Conservation (phyloP, 1,284 basidiomycete genomes). For the Malassezia japonica region DNA sequence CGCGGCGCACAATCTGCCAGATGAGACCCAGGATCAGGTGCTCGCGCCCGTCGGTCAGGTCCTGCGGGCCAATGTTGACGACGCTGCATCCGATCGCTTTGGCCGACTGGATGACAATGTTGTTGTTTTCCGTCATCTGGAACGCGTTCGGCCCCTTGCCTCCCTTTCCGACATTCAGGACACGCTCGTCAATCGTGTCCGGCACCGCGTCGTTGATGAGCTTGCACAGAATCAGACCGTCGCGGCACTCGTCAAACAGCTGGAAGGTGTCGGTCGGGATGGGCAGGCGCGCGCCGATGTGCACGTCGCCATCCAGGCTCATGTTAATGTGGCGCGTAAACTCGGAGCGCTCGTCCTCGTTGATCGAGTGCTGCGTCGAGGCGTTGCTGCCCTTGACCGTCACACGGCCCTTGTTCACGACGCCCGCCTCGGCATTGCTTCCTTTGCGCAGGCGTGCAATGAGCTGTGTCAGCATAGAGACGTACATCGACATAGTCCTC, state of each 20-base stretch:
- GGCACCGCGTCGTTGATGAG: slow-evolving; percentile 98
- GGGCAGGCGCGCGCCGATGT: slow-evolving; percentile 71
- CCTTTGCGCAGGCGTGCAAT: slow-evolving; percentile 64
- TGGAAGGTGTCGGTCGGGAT: slow-evolving; percentile 99
- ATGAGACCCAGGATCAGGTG: slow-evolving; percentile 97
- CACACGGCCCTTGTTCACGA: slow-evolving; percentile 64
- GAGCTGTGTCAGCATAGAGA: slow-evolving; percentile 51
- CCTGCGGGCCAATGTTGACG: slow-evolving; percentile 91
- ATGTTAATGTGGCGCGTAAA: slow-evolving; percentile 97
- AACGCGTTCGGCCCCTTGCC: slow-evolving; percentile 67
- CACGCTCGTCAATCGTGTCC: slow-evolving; percentile 96
- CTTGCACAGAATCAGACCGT: slow-evolving; percentile 92
- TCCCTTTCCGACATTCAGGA: slow-evolving; percentile 60
- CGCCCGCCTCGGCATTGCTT: slow-evolving; percentile 50
- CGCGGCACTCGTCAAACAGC: slow-evolving; percentile 88
- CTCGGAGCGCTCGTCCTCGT: slow-evolving; percentile 88
- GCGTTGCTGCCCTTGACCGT: slow-evolving; percentile 89
- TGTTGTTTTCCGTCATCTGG: slow-evolving; percentile 99
- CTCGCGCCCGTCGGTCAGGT: slow-evolving; percentile 85
- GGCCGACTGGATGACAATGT: slow-evolving; percentile 94
- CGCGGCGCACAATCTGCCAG: slow-evolving; percentile 94
- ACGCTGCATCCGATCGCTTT: slow-evolving; percentile 97
- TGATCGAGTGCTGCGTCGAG: slow-evolving; percentile 94
- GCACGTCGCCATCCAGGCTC: slow-evolving; percentile 77
- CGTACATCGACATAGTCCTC: slow-evolving; percentile 94